Conservation (phyloP, 2,329 filamentous ascomycete species). For the Septoria linicola region DNA sequence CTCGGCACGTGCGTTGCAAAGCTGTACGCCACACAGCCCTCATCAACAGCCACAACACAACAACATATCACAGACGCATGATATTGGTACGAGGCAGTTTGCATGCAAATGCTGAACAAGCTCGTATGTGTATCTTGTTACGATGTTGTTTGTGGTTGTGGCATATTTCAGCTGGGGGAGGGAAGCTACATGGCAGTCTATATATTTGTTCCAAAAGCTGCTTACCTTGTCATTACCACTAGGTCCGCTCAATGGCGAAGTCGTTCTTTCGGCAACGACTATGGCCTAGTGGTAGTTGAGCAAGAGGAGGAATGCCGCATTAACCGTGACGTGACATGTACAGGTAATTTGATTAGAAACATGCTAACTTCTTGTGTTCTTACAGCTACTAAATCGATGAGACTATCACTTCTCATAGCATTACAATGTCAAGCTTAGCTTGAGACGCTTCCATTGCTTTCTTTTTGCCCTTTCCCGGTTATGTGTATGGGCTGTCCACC, state of each 20-base stretch:
- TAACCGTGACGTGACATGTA: constrained; percentile 1
- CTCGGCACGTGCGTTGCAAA: neutral
- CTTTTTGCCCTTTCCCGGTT: neutral
- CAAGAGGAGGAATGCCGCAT: neutral
- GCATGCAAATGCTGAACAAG: constrained; percentile 11
- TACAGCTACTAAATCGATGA: neutral
- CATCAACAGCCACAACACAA: constrained; percentile 1
- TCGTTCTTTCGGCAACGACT: neutral
- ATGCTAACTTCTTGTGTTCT: neutral
- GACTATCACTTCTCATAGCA: neutral
- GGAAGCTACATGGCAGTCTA: neutral
- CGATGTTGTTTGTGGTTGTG: constrained; percentile 12
- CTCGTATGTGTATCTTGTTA: constrained; percentile 5
- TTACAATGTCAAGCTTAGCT: constrained; percentile 6
- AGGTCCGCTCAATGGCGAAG: neutral
- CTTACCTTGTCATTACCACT: neutral
- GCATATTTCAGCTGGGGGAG: constrained; percentile 10
- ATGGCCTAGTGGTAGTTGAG: constrained; percentile 1
- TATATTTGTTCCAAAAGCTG: neutral
- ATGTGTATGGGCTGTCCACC: neutral
- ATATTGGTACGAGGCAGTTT: constrained; percentile 9
- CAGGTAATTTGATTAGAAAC: neutral
- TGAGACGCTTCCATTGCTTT: neutral
- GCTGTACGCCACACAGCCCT: constrained; percentile 5
- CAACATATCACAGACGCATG: constrained; percentile 7